Base-by-base conservation (phyloP, 306 rosid species). In the Prinsepia uniflora region DNA sequence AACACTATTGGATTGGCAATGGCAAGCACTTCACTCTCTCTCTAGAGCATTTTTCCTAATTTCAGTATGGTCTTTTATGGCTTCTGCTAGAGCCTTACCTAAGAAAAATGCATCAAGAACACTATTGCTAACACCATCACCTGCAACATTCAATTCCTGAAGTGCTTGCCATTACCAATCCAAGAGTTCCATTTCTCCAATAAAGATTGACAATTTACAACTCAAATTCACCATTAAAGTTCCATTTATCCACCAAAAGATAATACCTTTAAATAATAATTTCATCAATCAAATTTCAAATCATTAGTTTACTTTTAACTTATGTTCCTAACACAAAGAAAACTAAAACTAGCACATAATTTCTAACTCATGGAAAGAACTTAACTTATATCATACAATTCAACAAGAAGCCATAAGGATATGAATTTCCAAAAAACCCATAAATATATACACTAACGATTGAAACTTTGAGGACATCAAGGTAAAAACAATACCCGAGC, bases 111-210 rank as follows among this genome's bases (percentile, higher is more conserved):
- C n/a, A n/a, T n/a, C n/a, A n/a, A n/a, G n/a, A n/a, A n/a, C n/a
- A n/a, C n/a, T n/a, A n/a, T n/a, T n/a, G n/a, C n/a, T 89, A 66
- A 83, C 92, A 64, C 80, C 73, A 68, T 91, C 96, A 54, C 88
- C 99, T 91, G 79, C 83, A 72, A 65, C 56, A 76, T 65, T 72
- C 75, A 72, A 44, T 22, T 58, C 45, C 72, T 70, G 68, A 46
- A 34, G 64, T 24, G 43, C 43, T 75, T 20, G 40, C 59, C 10
- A 61, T 10, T 40, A 4, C 40, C 22, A 40, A 30, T 49, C 14
- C n/a, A 52, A 52, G 40, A 7, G 42, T 60, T 42, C 19, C n/a
- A 12, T 22, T 55, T 22, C 7, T 24, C 45, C 34, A 6, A 43
- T 5, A 7, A 22, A 43, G 43, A 0, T 5, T 14, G 12, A 70